Evolutionary conservation across 2,329 filamentous ascomycete species (phyloP).

Genomic region (Stagonosporopsis chrysanthemi): DNA sequence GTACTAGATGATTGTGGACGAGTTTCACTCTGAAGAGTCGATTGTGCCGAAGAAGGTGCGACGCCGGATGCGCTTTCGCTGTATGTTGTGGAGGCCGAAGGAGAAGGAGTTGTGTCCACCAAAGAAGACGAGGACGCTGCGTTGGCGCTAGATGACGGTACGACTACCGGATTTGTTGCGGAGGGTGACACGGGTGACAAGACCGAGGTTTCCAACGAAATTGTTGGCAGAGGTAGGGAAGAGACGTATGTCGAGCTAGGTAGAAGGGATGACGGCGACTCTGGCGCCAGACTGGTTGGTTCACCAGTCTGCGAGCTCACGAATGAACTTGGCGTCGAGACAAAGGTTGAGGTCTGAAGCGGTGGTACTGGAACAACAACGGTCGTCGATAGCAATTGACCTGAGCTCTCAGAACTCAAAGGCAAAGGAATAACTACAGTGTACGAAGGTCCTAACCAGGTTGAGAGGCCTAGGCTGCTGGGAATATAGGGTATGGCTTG

Average conservation of each 20-base stretch:
- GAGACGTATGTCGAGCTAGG: neutral
- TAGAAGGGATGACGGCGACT: neutral
- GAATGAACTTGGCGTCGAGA: neutral
- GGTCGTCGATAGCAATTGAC: neutral
- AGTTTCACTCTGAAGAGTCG: neutral
- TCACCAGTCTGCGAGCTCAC: neutral
- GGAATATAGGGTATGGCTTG: slow-evolving; percentile 9
- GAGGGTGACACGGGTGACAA: neutral
- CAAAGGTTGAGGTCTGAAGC: neutral
- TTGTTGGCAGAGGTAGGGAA: slow-evolving; percentile 5
- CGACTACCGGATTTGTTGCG: neutral
- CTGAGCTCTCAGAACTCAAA: neutral
- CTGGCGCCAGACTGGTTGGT: neutral
- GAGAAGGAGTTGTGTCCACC: neutral
- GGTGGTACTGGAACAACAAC: neutral
- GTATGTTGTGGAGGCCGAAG: neutral
- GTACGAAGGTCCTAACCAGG: slow-evolving; percentile 12
- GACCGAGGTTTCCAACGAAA: slow-evolving; percentile 4
- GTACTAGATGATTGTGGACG: neutral
- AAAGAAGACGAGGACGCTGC: neutral
- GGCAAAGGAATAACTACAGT: slow-evolving; percentile 9
- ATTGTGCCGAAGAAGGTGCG: neutral
- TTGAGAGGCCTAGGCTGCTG: slow-evolving; percentile 2
- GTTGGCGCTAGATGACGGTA: neutral
- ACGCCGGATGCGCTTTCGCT: neutral